phyloP scores from a whole-genome alignment of 2,329 filamentous ascomycete species.

The Aspergillus thermomutatus region DNA sequence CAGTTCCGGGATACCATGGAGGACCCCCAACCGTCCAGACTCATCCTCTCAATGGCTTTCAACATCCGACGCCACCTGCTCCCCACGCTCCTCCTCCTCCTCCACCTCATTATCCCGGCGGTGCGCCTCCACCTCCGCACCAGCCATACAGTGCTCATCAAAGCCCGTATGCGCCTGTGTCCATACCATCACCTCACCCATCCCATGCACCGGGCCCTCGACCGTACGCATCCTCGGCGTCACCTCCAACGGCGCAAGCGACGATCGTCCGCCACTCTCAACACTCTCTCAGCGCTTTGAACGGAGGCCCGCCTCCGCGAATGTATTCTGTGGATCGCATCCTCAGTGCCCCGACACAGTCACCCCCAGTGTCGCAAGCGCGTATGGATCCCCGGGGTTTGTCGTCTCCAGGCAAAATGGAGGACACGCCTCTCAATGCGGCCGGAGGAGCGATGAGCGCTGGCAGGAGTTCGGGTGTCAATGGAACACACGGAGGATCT shows the following conservation, averaged over 20 bases:
- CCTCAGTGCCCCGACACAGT: conserved; percentile 31
- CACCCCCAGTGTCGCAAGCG: conserved; percentile 34
- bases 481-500: conserved; percentile 28
- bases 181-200: conserved; percentile 32
- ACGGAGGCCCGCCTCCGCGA: conserved; percentile 34
- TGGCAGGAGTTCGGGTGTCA: conserved; percentile 24
- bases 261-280: conserved; percentile 36
- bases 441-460: conserved; percentile 25
- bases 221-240: conserved; percentile 35
- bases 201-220: conserved; percentile 29
- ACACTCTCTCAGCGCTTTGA: conserved; percentile 33
- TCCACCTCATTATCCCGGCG: conserved; percentile 30
- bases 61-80: conserved; percentile 19
- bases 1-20: conserved; percentile 26
- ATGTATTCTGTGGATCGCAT: conserved; percentile 38
- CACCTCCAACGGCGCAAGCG: conserved; percentile 37
- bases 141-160: conserved; percentile 37
- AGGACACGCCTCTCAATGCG: conserved; percentile 24
- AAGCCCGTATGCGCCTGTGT: conserved; percentile 36
- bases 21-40: conserved; percentile 49
- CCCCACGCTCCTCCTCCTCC: conserved; percentile 29
- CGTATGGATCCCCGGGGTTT: conserved; percentile 34
- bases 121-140: conserved; percentile 33
- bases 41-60: conserved; percentile 52
- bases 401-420: conserved; percentile 28